phyloP scores from a whole-genome alignment of 1,284 basidiomycete genomes.

The Thecaphora thlaspeos region DNA sequence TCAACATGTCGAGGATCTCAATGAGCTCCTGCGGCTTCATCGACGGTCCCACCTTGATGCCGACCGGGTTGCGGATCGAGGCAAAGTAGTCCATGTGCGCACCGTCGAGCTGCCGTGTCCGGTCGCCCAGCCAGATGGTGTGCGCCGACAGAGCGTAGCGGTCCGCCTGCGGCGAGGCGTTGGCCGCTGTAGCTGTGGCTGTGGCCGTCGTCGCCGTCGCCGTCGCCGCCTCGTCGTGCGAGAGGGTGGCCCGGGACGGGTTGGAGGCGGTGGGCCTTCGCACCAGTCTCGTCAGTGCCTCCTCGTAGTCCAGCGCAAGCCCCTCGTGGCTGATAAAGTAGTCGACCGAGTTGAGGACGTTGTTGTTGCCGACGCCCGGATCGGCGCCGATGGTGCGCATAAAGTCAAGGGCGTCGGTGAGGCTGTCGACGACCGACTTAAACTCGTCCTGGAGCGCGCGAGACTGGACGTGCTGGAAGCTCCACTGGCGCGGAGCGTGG shows the following conservation, averaged over 20 bases:
- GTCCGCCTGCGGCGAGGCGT: slow-evolving; percentile 5
- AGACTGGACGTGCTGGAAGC: slow-evolving; percentile 84
- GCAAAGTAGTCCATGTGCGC: slow-evolving; percentile 80
- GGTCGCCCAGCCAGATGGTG: slow-evolving; percentile 95
- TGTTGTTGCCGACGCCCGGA: slow-evolving; percentile 61
- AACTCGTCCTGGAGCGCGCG: slow-evolving; percentile 76
- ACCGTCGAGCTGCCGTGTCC: slow-evolving; percentile 86
- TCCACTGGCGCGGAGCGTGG: slow-evolving; percentile 88
- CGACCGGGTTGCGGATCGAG: slow-evolving; percentile 92
- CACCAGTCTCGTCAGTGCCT: slow-evolving; percentile 75
- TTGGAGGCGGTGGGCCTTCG: slow-evolving; percentile 21
- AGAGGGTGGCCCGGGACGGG: slow-evolving; percentile 18
- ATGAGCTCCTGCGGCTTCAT: slow-evolving; percentile 82
- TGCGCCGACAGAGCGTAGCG: slow-evolving; percentile 84
- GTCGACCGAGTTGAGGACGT: slow-evolving; percentile 81
- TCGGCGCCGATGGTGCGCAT: slow-evolving; percentile 77
- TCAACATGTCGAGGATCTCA: slow-evolving; percentile 71
- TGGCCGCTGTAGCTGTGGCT: neutral
- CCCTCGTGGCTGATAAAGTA: slow-evolving; percentile 96
- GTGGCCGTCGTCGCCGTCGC: slow-evolving; percentile 12
- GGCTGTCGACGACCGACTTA: slow-evolving; percentile 75
- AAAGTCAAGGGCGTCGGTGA: slow-evolving; percentile 90
- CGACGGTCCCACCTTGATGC: slow-evolving; percentile 90
- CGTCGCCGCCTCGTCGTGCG: slow-evolving; percentile 12
- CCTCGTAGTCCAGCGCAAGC: slow-evolving; percentile 87